Percentiles rank a stretch among this genome's conserved stretches.
Evolutionary conservation across 495 filamentous ascomycete species (phyloP).

Genomic region (Cercophora newfieldiana): DNA sequence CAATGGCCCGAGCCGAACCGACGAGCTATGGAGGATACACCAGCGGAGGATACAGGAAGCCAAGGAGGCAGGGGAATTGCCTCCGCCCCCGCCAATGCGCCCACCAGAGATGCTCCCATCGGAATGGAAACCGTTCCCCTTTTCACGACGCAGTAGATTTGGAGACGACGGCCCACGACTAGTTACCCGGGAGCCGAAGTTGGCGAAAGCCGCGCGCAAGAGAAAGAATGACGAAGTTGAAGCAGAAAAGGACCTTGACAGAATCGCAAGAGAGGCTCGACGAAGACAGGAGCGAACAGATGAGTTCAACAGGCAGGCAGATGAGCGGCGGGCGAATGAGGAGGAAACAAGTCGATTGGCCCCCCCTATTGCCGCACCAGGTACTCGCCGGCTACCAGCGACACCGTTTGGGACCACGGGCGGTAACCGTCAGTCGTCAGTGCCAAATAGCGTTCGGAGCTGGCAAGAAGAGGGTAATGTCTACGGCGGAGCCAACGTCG

Average conservation of each 20-base stretch:
- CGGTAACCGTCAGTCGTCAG: background rate
- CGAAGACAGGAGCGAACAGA: constrained; percentile 15
- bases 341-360: background rate
- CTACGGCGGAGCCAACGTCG: constrained; percentile 32
- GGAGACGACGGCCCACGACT: too few relatives aligned
- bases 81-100: too few relatives aligned
- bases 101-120: too few relatives aligned
- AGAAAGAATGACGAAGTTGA: constrained; percentile 23
- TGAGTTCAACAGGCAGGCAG: constrained; percentile 10
- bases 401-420: background rate
- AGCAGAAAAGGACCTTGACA: constrained; percentile 19
- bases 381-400: background rate
- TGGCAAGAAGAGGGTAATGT: constrained; percentile 40
- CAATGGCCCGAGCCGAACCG: too few relatives aligned
- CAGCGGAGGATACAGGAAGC: too few relatives aligned
- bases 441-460: constrained; percentile 26
- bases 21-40: too few relatives aligned
- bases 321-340: constrained; percentile 3
- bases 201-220: constrained; percentile 15
- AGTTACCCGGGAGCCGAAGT: background rate
- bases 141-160: too few relatives aligned
- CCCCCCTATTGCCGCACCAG: background rate
- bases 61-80: too few relatives aligned
- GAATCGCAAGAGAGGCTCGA: constrained; percentile 19
- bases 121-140: too few relatives aligned